These are phyloP conservation scores for Trametes cubensis DNA, from an alignment of 768 basidiomycete species.

Conservation along the genomic window DNA sequence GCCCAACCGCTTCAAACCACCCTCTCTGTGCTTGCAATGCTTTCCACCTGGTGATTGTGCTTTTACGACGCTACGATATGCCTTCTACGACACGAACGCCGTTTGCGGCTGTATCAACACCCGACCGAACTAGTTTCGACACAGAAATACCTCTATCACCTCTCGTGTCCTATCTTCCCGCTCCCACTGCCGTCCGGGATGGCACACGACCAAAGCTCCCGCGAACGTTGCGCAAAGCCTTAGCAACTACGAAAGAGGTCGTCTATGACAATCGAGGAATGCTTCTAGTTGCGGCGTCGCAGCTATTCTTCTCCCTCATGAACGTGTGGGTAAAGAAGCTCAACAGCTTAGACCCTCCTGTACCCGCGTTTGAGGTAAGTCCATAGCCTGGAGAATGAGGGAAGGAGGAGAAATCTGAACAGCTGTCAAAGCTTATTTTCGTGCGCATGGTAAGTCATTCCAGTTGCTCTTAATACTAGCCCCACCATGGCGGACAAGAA, in stretches of 20 bases:
- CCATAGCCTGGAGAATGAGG: no score
- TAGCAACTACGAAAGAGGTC: neutral
- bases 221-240: neutral
- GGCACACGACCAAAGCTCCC: neutral
- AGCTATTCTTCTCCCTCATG: conserved; percentile 64
- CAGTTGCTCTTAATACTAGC: neutral
- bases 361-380: conserved; percentile 56
- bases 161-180: conserved; percentile 11
- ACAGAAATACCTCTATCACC: conserved; percentile 13
- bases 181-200: neutral
- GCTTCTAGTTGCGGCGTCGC: conserved; percentile 56
- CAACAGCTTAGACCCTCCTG: conserved; percentile 57
- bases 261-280: conserved; percentile 55
- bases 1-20: no score
- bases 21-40: neutral
- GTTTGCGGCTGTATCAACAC: conserved; percentile 8
- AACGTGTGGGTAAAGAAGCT: conserved; percentile 66
- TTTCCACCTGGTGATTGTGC: neutral
- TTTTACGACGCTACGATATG: conserved; percentile 7
- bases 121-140: conserved; percentile 10
- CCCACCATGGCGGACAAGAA: neutral
- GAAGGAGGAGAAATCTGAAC: neutral
- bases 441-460: conserved; percentile 56
- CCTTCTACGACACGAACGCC: conserved; percentile 9
- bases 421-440: conserved; percentile 48